Percentiles rank a stretch among this genome's conserved stretches.
Conservation (phyloP, 164 flowering plant species). For the Umbilicus rupestris region DNA sequence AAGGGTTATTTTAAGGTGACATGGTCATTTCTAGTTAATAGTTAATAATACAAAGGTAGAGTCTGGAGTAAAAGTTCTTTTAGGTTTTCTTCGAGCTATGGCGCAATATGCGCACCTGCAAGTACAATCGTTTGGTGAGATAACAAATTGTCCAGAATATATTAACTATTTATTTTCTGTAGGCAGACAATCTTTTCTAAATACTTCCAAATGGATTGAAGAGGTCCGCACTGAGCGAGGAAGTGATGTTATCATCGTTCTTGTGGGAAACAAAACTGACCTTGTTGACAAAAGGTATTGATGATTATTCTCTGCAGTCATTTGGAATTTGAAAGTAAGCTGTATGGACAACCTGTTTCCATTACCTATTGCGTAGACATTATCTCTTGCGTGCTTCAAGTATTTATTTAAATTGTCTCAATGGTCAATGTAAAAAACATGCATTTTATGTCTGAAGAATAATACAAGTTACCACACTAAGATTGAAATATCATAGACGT, state of each 20-base stretch:
- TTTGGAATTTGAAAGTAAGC: no score
- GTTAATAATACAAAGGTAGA: no score
- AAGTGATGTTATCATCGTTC: slow-evolving; percentile 62
- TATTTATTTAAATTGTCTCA: no score
- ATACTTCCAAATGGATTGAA: slow-evolving; percentile 59
- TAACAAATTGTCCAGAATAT: neutral
- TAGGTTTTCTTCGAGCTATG: neutral
- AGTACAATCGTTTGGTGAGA: slow-evolving; percentile 10
- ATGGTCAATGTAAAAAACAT: no score
- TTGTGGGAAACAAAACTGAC: slow-evolving; percentile 63
- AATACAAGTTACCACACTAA: no score
- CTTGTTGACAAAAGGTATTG: slow-evolving; percentile 59
- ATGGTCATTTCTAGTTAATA: neutral
- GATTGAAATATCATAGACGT: no score
- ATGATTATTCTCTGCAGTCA: neutral
- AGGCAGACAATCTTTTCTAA: slow-evolving; percentile 53
- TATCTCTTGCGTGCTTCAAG: no score
- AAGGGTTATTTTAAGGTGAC: no score
- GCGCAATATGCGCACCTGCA: neutral
- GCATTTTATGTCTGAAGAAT: no score
- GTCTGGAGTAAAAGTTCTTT: neutral
- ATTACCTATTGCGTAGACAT: no score
- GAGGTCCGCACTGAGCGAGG: slow-evolving; percentile 66
- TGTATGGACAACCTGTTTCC: neutral
- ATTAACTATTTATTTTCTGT: neutral